Evolutionary conservation across 306 rosid species (phyloP).

Genomic region (Quercus rubra): DNA sequence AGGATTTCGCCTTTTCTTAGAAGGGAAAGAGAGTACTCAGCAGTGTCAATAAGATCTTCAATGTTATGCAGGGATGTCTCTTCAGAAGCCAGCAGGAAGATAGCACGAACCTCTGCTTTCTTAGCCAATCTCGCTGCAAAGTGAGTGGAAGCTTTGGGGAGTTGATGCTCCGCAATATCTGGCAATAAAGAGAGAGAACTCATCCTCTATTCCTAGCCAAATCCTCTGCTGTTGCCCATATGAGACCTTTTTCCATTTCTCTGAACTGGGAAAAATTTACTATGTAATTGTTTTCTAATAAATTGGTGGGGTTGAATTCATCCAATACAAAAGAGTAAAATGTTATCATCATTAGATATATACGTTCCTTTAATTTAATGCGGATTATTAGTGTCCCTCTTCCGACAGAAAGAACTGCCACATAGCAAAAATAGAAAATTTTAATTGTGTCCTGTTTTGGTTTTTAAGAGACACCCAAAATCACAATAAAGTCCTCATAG

Average conservation of each 20-base stretch:
- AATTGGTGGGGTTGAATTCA: neutral
- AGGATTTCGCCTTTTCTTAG: slow-evolving; percentile 58
- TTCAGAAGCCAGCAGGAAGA: slow-evolving; percentile 74
- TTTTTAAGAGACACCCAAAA: too few species aligned
- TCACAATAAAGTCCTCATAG: too few species aligned
- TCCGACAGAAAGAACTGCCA: too few species aligned
- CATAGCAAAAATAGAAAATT: too few species aligned
- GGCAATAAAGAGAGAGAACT: slow-evolving; percentile 70
- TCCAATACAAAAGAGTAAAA: neutral
- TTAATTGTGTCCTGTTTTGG: too few species aligned
- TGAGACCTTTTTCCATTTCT: slow-evolving; percentile 53
- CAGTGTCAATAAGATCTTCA: slow-evolving; percentile 69
- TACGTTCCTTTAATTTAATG: neutral
- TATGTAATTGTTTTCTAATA: neutral
- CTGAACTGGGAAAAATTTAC: neutral
- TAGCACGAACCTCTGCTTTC: slow-evolving; percentile 57
- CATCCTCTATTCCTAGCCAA: slow-evolving; percentile 50
- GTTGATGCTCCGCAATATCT: slow-evolving; percentile 64
- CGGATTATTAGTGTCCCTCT: neutral
- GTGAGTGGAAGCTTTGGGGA: slow-evolving; percentile 60
- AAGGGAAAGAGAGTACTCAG: slow-evolving; percentile 74
- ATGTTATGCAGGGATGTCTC: slow-evolving; percentile 76
- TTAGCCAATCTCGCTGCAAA: slow-evolving; percentile 63
- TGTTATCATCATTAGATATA: neutral
- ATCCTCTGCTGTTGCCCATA: slow-evolving; percentile 94